phyloP scores from a whole-genome alignment of 2,329 filamentous ascomycete genomes.

The Pestalotiopsis sp. region DNA sequence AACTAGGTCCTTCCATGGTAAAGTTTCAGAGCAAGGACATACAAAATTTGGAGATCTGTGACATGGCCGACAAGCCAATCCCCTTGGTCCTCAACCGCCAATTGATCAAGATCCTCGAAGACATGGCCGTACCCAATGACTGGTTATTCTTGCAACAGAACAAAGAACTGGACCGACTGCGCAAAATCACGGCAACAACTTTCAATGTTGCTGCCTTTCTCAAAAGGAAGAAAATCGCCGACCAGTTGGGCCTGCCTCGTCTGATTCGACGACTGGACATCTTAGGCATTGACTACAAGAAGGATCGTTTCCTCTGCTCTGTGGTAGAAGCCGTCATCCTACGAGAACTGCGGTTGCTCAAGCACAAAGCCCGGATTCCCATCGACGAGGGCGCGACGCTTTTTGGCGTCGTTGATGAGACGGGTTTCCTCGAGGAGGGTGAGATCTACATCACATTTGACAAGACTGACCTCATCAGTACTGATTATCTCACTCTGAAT shows the following conservation, averaged over 20 bases:
- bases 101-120: constrained; percentile 84
- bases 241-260: constrained; percentile 59
- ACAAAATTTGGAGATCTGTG: constrained; percentile 71
- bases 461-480: constrained; percentile 26
- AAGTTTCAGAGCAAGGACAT: constrained; percentile 68
- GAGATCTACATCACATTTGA: constrained; percentile 70
- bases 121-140: constrained; percentile 60
- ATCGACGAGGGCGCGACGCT: constrained; percentile 73
- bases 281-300: constrained; percentile 65
- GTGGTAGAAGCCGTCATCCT: constrained; percentile 72
- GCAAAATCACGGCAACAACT: constrained; percentile 58
- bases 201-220: constrained; percentile 70
- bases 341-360: constrained; percentile 72
- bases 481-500: constrained; percentile 32
- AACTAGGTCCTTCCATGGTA: constrained; percentile 64
- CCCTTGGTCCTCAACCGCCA: constrained; percentile 76
- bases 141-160: constrained; percentile 70
- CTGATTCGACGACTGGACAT: constrained; percentile 63
- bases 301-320: constrained; percentile 70
- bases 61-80: constrained; percentile 67
- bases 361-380: constrained; percentile 77
- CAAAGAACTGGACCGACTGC: constrained; percentile 62
- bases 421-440: constrained; percentile 64
- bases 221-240: constrained; percentile 61
- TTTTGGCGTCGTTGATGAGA: constrained; percentile 85